Conservation (phyloP, 1,139 yeast species). For the Sugiyamaella castrensis region DNA sequence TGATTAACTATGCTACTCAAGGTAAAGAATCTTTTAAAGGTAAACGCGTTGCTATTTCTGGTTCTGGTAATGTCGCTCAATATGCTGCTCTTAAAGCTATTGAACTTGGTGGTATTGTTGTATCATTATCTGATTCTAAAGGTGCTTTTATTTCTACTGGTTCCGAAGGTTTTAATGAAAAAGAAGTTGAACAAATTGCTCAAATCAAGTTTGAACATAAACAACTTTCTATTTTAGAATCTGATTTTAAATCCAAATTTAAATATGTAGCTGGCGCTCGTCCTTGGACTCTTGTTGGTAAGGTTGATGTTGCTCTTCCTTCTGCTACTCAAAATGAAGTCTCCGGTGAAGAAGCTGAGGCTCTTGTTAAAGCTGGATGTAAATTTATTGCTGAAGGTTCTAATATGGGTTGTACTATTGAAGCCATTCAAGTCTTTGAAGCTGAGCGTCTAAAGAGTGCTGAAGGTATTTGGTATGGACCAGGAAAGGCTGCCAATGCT, state of each 20-base stretch:
- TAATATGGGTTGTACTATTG: constrained; percentile 98
- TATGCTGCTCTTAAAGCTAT: constrained; percentile 96
- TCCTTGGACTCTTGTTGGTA: constrained; percentile 92
- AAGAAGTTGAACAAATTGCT: constrained; percentile 72
- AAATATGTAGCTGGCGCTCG: constrained; percentile 90
- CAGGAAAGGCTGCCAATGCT: constrained; percentile 99
- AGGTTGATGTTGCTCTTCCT: constrained; percentile 94
- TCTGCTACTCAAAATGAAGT: constrained; percentile 99
- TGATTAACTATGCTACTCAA: constrained; percentile 88
- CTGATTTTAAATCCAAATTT: constrained; percentile 47
- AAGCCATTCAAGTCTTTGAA: constrained; percentile 93
- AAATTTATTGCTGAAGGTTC: constrained; percentile 98
- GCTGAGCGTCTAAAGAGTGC: constrained; percentile 63
- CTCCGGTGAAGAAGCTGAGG: constrained; percentile 94
- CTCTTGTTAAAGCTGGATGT: constrained; percentile 87
- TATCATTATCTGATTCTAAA: constrained; percentile 90
- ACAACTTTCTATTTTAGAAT: constrained; percentile 67
- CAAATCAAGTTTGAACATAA: constrained; percentile 80
- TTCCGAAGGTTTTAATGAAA: constrained; percentile 74
- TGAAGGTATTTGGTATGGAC: constrained; percentile 90
- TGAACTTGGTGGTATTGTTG: constrained; percentile 94
- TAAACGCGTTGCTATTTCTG: constrained; percentile 93
- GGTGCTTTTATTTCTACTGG: constrained; percentile 64
- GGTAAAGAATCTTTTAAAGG: constrained; percentile 89
- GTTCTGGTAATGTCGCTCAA: constrained; percentile 99